Evolutionary conservation across 73 alveolate species (phyloP), one percentile per base, ranked within the genome.

Genomic region (Breviolum minutum): DNA sequence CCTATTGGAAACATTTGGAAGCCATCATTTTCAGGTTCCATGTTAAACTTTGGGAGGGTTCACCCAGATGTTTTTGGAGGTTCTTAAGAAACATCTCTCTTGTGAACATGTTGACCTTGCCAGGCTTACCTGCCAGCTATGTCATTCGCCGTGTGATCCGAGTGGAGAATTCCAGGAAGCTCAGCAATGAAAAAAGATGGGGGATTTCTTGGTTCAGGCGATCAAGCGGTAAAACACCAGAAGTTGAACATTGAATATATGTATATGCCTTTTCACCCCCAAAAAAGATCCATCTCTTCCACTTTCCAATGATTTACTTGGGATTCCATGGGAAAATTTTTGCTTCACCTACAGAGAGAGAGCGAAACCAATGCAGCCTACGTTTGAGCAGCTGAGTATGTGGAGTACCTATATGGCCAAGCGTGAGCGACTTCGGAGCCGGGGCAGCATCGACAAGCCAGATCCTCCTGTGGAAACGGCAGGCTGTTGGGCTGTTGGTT

Each of bases 71-170:
- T n/a, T n/a, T n/a, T n/a, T n/a, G n/a, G n/a, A n/a, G n/a, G n/a
- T n/a, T n/a, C n/a, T n/a, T n/a, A n/a, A n/a, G n/a, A n/a, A n/a
- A n/a, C n/a, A n/a, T n/a, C n/a, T n/a, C n/a, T n/a, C n/a, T n/a
- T n/a, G n/a, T n/a, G n/a, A n/a, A n/a, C n/a, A n/a, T 27, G 54
- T 6, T n/a, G n/a, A n/a, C 77, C 3, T 16, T 19, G 29, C 82
- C 30, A 92, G 98, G 98, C 48, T 68, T 92, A 62, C 98, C 98
- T 3, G 98, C 98, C 24, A 92, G 98, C 66, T 92, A 92, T 40
- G 90, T 92, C 91, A 81, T 92, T 22, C 98, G 98, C 40, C 98
- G 98, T 68, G 84, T 92, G 82, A 92, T 92, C 40, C 90, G 98
- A 48, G 98, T 92, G 91, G 98, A 92, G 48, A 84, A 92, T 64